Base-by-base conservation (phyloP, 1,284 basidiomycete species). In the Peniophora sp. region DNA sequence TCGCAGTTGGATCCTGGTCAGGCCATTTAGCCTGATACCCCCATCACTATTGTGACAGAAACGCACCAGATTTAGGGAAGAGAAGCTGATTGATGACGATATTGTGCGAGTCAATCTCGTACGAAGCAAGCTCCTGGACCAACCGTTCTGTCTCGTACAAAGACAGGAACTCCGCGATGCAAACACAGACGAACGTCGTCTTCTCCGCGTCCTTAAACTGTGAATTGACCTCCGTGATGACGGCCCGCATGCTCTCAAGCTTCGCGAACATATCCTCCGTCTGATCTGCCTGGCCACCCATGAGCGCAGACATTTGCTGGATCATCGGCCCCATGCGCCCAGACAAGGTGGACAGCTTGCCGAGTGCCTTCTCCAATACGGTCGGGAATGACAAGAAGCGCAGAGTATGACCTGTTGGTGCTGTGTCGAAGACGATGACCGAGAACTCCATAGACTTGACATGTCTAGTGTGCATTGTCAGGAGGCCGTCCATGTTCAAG, bases 371-470 rank as follows among this genome's bases (percentile, higher is more conserved):
- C 70, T 98, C 96, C 8, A 99, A 79, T 1, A 99, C 97, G 10
- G 87, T 89, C 0, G 96, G 96, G 81, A 99, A 99, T 14, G 93
- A 97, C 43, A 99, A 76, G 78, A 99, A 99, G 36, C 96, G 92
- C 3, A 99, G 78, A 0, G 96, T 99, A 70, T 99, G 96, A 2
- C 96, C 97, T 6, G 96, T 99, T 2, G 96, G 96, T 36, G 96
- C 96, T 1, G 96, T 99, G 67, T 99, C 96, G 63, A 99, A 99
- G 24, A 99, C 95, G 63, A 99, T 98, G 52, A 97, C 92, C 20
- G 92, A 95, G 74, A 97, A 99, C 70, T 98, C 86, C 96, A 99
- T 98, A n/a, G 92, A 97, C 71, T 99, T 98, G 69, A 99, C 97
- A 68, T 98, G 95, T 64, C 92, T 96, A 58, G n/a, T n/a, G n/a